phyloP scores from a whole-genome alignment of 345 rosid species.

The Aquilaria sinensis region DNA sequence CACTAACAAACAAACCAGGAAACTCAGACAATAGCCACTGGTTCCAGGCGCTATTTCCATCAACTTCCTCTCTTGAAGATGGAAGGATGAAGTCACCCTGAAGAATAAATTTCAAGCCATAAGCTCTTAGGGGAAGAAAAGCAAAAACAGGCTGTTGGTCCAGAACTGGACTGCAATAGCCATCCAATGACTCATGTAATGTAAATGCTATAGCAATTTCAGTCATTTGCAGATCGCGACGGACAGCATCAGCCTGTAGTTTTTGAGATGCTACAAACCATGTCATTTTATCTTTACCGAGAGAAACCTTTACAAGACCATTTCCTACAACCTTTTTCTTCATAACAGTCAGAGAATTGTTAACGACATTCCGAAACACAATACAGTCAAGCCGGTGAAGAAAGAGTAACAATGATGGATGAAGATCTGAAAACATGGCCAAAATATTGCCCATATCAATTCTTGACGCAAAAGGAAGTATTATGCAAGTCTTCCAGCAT shows the following conservation, averaged over 20 bases:
- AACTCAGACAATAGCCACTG: constrained; percentile 80
- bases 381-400: constrained; percentile 83
- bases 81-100: constrained; percentile 97
- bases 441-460: constrained; percentile 41
- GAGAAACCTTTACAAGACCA: constrained; percentile 66
- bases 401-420: constrained; percentile 84
- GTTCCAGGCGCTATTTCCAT: constrained; percentile 90
- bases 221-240: constrained; percentile 56
- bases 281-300: constrained; percentile 70
- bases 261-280: constrained; percentile 86
- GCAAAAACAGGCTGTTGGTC: constrained; percentile 85
- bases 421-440: constrained; percentile 83
- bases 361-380: constrained; percentile 56
- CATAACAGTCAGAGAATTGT: constrained; percentile 61
- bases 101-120: constrained; percentile 88
- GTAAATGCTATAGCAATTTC: constrained; percentile 84
- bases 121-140: constrained; percentile 90
- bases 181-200: constrained; percentile 54
- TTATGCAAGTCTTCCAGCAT: constrained; percentile 82
- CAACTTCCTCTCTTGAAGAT: constrained; percentile 98
- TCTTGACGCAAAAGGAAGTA: constrained; percentile 76
- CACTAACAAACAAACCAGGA: constrained; percentile 70
- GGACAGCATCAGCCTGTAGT: constrained; percentile 45
- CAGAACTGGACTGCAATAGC: constrained; percentile 52
- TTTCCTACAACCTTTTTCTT: constrained; percentile 63